Evolutionary conservation across 495 filamentous ascomycete genomes (phyloP), one percentile per base, ranked within the genome.

Genomic region (Physcia stellaris): DNA sequence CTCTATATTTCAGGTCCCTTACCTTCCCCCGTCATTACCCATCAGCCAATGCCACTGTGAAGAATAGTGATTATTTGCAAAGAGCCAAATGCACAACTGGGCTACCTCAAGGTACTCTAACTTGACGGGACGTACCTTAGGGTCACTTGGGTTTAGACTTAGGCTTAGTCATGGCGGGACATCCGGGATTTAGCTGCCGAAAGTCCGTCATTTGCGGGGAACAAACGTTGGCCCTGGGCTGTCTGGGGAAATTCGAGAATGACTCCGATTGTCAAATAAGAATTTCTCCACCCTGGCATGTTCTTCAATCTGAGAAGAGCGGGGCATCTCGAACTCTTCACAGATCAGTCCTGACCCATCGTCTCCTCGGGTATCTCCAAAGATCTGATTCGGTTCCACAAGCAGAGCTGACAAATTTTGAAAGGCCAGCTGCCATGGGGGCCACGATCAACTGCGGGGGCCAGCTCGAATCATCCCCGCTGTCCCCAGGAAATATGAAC

Each of bases 21-120:
- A 71, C 73, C 73, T 79, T 41, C 82, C 88, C 49, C 90, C 88
- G 53, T 96, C 88, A 58, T 95, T 95, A 62, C 88, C 90, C 88
- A 95, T 95, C 43, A 11, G 6, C 15, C 6, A 24, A 24, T 16
- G 20, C 13, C 23, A 9, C 6, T 7, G 7, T 37, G 7, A 6
- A 24, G 35, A 34, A 7, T 16, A 9, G 17, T 7, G 9, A 34
- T 12, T 34, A 28, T 28, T 13, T 28, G 9, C 9, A 16, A 16
- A 12, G 32, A 34, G 32, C 17, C 15, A 9, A 34, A 16, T 34
- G 17, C 7, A 18, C 7, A 9, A 18, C 9, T 34, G 9, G 9
- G 11, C 17, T 18, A 12, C 7, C 7, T 18, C 11, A 18, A 34
- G 17, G 7, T 28, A 28, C 9, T 28, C 7, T 13, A 13, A 13